These are phyloP conservation scores for Fusarium mundagurra DNA, from an alignment of 2,329 filamentous ascomycete species.

Conservation along the genomic window DNA sequence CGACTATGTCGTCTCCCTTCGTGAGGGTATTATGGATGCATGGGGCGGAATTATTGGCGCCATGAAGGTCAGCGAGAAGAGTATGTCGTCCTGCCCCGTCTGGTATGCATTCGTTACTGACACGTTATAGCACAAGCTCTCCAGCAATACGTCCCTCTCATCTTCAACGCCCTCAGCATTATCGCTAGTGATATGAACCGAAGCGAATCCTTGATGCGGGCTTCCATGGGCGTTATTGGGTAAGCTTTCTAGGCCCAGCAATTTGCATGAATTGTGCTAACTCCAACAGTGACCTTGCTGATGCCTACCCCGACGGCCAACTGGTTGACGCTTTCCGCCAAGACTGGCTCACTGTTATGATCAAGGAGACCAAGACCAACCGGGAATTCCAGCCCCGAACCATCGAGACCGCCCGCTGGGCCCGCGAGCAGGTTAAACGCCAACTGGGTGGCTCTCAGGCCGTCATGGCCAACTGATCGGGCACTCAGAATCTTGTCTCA, in stretches of 20 bases:
- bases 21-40: slow-evolving; percentile 98
- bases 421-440: slow-evolving; percentile 95
- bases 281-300: slow-evolving; percentile 80
- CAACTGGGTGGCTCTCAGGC: slow-evolving; percentile 69
- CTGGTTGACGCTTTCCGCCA: slow-evolving; percentile 85
- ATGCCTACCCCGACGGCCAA: slow-evolving; percentile 92
- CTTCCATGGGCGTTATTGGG: slow-evolving; percentile 98
- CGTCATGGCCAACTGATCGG: slow-evolving; percentile 60
- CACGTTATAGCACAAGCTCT: slow-evolving; percentile 69
- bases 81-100: slow-evolving; percentile 57
- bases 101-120: slow-evolving; percentile 40
- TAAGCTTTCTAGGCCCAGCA: slow-evolving; percentile 57
- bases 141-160: slow-evolving; percentile 80
- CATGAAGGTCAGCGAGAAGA: slow-evolving; percentile 85
- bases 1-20: slow-evolving; percentile 92
- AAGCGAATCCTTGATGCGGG: slow-evolving; percentile 89
- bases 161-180: slow-evolving; percentile 86
- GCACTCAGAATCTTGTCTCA: not conserved
- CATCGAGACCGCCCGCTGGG: slow-evolving; percentile 95
- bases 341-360: slow-evolving; percentile 89
- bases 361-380: slow-evolving; percentile 91
- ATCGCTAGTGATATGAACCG: slow-evolving; percentile 86
- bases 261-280: slow-evolving; percentile 17
- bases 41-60: slow-evolving; percentile 97
- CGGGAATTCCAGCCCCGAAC: slow-evolving; percentile 87